These are phyloP conservation scores for Myxozyma neotropica DNA, from an alignment of 805 yeast species.

Conservation along the genomic window DNA sequence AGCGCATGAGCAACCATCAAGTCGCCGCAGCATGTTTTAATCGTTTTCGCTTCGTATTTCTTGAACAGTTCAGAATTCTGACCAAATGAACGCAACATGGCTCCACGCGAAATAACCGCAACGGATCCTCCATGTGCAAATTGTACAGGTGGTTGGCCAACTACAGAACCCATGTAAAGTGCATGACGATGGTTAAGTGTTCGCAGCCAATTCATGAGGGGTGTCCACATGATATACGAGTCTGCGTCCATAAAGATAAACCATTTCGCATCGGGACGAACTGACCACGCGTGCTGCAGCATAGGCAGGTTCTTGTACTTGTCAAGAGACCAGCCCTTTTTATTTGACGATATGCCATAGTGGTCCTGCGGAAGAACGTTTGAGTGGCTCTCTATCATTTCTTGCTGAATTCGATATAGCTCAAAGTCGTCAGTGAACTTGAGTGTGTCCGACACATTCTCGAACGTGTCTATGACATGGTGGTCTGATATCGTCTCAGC, in stretches of 20 bases:
- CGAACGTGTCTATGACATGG: constrained; percentile 42
- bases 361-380: constrained; percentile 19
- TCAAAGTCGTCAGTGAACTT: constrained; percentile 29
- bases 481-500: constrained; percentile 41
- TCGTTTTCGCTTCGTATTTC: constrained; percentile 30
- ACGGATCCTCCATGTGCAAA: constrained; percentile 48
- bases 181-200: constrained; percentile 39
- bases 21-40: constrained; percentile 44
- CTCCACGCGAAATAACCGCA: constrained; percentile 41
- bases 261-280: constrained; percentile 42
- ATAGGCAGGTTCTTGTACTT: constrained; percentile 45
- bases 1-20: constrained; percentile 40
- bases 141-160: constrained; percentile 29
- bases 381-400: constrained; percentile 10
- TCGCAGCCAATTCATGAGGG: constrained; percentile 36
- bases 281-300: constrained; percentile 43
- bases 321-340: constrained; percentile 44
- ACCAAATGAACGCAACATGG: constrained; percentile 41
- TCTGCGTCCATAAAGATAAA: constrained; percentile 45
- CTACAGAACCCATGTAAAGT: constrained; percentile 41
- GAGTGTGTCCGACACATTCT: constrained; percentile 23
- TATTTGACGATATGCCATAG: constrained; percentile 1
- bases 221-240: constrained; percentile 40
- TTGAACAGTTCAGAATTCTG: constrained; percentile 29
- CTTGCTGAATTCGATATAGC: constrained; percentile 36